Conservation (phyloP, 345 rosid species). For the Arabis alpina region DNA sequence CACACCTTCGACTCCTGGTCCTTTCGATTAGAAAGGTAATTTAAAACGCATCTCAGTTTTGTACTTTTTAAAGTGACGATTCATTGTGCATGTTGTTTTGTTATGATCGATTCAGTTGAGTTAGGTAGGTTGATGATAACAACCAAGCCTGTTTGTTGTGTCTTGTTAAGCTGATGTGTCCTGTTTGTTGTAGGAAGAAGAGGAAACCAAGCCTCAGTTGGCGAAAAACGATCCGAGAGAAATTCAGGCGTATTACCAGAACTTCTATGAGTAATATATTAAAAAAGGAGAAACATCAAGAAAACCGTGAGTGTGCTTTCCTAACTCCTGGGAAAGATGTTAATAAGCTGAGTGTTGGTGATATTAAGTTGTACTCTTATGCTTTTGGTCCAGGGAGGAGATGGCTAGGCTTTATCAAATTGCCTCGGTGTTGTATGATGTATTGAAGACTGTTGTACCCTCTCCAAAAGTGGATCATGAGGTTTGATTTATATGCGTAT, state of each 20-base stretch:
- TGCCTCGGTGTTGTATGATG: slow-evolving; percentile 85
- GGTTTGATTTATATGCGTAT: slow-evolving; percentile 49
- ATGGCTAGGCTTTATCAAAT: slow-evolving; percentile 77
- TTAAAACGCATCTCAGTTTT: too few species aligned
- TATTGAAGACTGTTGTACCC: slow-evolving; percentile 68
- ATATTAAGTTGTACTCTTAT: not conserved
- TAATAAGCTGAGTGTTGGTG: slow-evolving; percentile 26
- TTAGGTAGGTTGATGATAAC: too few species aligned
- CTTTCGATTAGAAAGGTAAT: too few species aligned
- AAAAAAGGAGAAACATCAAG: slow-evolving; percentile 62
- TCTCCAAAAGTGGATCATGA: too few species aligned
- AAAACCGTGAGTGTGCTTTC: slow-evolving; percentile 69
- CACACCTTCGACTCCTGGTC: too few species aligned
- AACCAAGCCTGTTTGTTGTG: too few species aligned
- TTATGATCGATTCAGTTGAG: too few species aligned
- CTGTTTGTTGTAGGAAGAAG: slow-evolving; percentile 63
- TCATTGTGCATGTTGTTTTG: too few species aligned
- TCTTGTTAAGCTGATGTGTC: slow-evolving; percentile 18
- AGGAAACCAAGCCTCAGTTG: slow-evolving; percentile 51
- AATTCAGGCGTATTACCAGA: slow-evolving; percentile 67
- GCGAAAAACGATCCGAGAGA: slow-evolving; percentile 66
- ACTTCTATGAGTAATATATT: slow-evolving; percentile 61
- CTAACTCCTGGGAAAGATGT: slow-evolving; percentile 1
- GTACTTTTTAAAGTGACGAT: too few species aligned
- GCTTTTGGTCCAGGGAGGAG: slow-evolving; percentile 69